Evolutionary conservation across 768 basidiomycete genomes (phyloP).

Genomic region (Termitomyces sp.): DNA sequence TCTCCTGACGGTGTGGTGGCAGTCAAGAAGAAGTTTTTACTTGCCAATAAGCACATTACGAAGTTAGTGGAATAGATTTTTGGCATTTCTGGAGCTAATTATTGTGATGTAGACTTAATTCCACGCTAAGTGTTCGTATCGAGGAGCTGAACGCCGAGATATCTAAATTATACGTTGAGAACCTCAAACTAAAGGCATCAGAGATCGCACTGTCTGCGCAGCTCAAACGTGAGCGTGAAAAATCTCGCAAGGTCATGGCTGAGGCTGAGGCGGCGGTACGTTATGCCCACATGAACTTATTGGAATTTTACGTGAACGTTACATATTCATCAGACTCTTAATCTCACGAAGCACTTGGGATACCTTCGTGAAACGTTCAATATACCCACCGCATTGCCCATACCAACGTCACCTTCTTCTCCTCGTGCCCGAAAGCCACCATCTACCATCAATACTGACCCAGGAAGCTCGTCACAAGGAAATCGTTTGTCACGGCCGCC

Average conservation of each 20-base stretch:
- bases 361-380: conserved; percentile 60
- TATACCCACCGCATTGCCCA: conserved; percentile 25
- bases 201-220: conserved; percentile 72
- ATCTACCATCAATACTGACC: conserved; percentile 27
- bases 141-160: conserved; percentile 83
- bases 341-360: conserved; percentile 58
- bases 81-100: neutral
- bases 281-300: conserved; percentile 3
- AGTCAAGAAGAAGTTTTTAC: conserved; percentile 92
- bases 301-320: conserved; percentile 9
- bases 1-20: conserved; percentile 25
- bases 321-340: conserved; percentile 38
- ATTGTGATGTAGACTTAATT: conserved; percentile 57
- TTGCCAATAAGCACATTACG: conserved; percentile 88
- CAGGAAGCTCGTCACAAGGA: conserved; percentile 36
- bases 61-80: conserved; percentile 46
- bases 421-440: conserved; percentile 46
- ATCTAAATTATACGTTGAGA: conserved; percentile 77
- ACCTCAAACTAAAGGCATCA: conserved; percentile 73
- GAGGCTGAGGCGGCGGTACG: conserved; percentile 73
- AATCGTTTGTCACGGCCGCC: conserved; percentile 61
- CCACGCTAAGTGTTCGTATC: conserved; percentile 76
- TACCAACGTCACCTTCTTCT: conserved; percentile 39
- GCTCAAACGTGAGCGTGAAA: conserved; percentile 77
- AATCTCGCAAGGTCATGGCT: conserved; percentile 61